Evolutionary conservation across 352 stramenopile species (phyloP), one percentile per base, ranked within the genome.

Genomic region (Phytophthora lateralis): DNA sequence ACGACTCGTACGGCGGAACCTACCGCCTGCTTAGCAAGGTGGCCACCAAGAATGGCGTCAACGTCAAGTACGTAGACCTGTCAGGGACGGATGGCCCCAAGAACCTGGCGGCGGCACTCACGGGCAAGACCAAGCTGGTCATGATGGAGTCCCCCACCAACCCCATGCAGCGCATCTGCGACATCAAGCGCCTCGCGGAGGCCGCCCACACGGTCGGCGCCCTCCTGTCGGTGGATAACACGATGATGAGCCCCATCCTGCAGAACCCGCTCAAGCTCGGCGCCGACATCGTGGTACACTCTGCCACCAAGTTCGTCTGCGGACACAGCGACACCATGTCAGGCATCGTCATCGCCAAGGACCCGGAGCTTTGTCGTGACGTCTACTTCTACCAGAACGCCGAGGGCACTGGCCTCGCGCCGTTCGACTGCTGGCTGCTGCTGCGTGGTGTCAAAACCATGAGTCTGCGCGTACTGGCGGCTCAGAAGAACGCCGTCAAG

Each of bases 61-160:
- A 41, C 9, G 72, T 95, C 48, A 89, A 82, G 63, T 96, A 95
- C 73, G 84, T 95, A 27, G 89, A 97, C 48, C 66, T 97, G 32
- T 95, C 87, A 18, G 83, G 88, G 24, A 60, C 65, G 6, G 51
- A 83, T 29, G 85, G 84, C 8, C 60, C 79, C 2, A 91, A 91
- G 63, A 86, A 90, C 53, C 63, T 95, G 17, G 52, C 70, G 18
- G 62, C 68, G 8, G 80, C 71, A 29, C 59, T 93, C 24, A 77
- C 77, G 24, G 54, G 73, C 51, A 90, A 89, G 58, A 98, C 93
- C 7, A 97, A 95, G 57, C 68, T 99, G 44, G 85, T 99, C 42
- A 98, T 97, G 95, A 95, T 98, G 60, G 97, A 99, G 77, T 97
- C 90, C 21, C 97, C 97, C 5, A 98, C 96, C 2, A 99, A 99